These are phyloP conservation scores for Trichomonascus vanleenenianus DNA, from an alignment of 805 yeast genomes.

Conservation along the genomic window DNA sequence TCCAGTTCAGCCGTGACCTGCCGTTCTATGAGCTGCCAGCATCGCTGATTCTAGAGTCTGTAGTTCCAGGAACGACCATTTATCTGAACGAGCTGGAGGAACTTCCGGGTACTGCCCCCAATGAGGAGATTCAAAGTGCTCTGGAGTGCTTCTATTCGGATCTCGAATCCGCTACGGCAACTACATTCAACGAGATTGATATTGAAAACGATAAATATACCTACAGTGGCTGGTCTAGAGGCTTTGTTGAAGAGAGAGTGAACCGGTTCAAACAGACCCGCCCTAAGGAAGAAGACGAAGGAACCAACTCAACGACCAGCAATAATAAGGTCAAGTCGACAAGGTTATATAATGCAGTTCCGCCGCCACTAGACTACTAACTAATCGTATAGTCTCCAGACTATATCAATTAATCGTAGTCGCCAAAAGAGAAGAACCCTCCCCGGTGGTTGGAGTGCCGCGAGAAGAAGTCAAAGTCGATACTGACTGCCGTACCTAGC, in stretches of 20 bases:
- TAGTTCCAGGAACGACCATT: too few species aligned
- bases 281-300: not conserved
- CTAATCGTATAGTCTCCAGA: not conserved
- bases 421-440: conserved; percentile 16
- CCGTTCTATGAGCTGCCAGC: conserved; percentile 17
- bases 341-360: too few species aligned
- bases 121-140: conserved; percentile 6
- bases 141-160: conserved; percentile 2
- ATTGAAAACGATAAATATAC: too few species aligned
- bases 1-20: not conserved
- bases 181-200: too few species aligned
- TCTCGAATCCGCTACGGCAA: not conserved
- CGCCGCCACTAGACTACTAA: too few species aligned
- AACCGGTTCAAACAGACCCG: not conserved
- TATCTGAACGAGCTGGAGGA: conserved; percentile 1
- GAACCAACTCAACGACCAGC: too few species aligned
- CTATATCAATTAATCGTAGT: conserved; percentile 7
- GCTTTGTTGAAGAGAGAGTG: conserved; percentile 1
- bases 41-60: conserved; percentile 10
- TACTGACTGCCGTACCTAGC: conserved; percentile 80
- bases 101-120: conserved; percentile 1
- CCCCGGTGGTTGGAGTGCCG: conserved; percentile 55
- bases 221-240: too few species aligned
- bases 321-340: too few species aligned
- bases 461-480: conserved; percentile 96